Percentiles rank a stretch among this genome's conserved stretches.
phyloP scores from a whole-genome alignment of 768 basidiomycete genomes.

The Amanita phalloides region DNA sequence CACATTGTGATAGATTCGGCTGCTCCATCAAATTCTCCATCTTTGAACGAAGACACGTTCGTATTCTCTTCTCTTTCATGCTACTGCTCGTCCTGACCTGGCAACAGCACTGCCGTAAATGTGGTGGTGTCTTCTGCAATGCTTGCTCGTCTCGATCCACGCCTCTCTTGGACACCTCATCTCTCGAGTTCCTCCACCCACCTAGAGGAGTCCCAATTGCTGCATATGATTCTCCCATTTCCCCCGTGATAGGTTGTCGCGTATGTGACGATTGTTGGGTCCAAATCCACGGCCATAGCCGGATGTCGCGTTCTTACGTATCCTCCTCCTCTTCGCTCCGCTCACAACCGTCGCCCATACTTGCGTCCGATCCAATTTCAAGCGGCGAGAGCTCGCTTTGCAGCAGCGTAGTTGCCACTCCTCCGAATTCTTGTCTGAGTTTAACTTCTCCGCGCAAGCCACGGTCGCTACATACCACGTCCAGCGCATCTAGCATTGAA shows the following conservation, averaged over 20 bases:
- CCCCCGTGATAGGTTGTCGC: slow-evolving; percentile 45
- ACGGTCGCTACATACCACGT: slow-evolving; percentile 19
- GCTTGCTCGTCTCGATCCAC: slow-evolving; percentile 51
- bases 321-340: slow-evolving; percentile 7
- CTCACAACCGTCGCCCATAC: slow-evolving; percentile 20
- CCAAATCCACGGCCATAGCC: slow-evolving; percentile 51
- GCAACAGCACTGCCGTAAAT: slow-evolving; percentile 71
- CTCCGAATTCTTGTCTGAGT: slow-evolving; percentile 14
- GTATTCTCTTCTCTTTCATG: slow-evolving; percentile 17
- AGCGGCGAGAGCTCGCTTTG: slow-evolving; percentile 23
- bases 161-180: slow-evolving; percentile 61
- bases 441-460: slow-evolving; percentile 18
- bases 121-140: slow-evolving; percentile 68
- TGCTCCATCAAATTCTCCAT: slow-evolving; percentile 57
- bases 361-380: slow-evolving; percentile 21
- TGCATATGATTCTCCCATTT: slow-evolving; percentile 43
- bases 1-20: slow-evolving; percentile 63
- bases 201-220: slow-evolving; percentile 56
- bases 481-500: slow-evolving; percentile 23
- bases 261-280: slow-evolving; percentile 75
- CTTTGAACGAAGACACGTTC: slow-evolving; percentile 66
- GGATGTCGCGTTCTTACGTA: slow-evolving; percentile 32
- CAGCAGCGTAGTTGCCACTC: slow-evolving; percentile 16
- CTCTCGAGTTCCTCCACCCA: slow-evolving; percentile 59
- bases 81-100: slow-evolving; percentile 12